phyloP scores from a whole-genome alignment of 1,284 basidiomycete genomes.

The Leccinum griseonigrum region DNA sequence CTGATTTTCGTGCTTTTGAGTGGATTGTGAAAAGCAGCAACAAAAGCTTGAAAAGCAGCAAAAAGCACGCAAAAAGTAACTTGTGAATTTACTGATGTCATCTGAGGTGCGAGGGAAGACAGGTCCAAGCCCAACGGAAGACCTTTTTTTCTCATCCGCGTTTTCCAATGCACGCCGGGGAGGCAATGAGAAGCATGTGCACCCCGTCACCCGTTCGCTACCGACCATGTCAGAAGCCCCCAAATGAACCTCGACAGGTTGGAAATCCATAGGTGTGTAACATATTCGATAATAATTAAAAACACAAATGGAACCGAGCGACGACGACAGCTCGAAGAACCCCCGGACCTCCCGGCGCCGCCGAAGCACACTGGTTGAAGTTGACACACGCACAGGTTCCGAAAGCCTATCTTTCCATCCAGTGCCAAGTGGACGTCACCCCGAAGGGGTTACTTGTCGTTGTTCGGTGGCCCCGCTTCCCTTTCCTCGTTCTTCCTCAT shows the following conservation, averaged over 20 bases:
- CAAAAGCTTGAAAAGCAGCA: no score
- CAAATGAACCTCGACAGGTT: background rate
- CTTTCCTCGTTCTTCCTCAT: background rate
- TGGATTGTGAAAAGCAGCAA: no score
- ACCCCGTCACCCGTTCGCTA: constrained; percentile 23
- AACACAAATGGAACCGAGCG: background rate
- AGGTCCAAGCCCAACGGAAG: background rate
- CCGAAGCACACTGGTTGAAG: background rate
- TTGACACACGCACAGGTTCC: background rate
- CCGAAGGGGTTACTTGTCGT: background rate
- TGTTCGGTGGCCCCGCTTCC: background rate
- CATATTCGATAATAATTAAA: background rate
- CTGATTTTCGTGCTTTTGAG: no score
- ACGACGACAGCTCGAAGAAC: background rate
- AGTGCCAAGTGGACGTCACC: background rate
- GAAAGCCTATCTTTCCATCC: background rate
- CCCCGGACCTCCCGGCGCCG: background rate
- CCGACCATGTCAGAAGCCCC: constrained; percentile 9
- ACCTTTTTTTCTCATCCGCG: background rate
- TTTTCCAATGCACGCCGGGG: background rate
- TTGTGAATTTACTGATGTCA: background rate
- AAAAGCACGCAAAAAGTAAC: no score
- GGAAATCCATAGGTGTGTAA: background rate
- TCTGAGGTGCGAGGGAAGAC: background rate
- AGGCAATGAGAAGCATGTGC: constrained; percentile 17